Base-by-base conservation (phyloP, 176 grass and related monocot species). In the Triticum dicoccoides region DNA sequence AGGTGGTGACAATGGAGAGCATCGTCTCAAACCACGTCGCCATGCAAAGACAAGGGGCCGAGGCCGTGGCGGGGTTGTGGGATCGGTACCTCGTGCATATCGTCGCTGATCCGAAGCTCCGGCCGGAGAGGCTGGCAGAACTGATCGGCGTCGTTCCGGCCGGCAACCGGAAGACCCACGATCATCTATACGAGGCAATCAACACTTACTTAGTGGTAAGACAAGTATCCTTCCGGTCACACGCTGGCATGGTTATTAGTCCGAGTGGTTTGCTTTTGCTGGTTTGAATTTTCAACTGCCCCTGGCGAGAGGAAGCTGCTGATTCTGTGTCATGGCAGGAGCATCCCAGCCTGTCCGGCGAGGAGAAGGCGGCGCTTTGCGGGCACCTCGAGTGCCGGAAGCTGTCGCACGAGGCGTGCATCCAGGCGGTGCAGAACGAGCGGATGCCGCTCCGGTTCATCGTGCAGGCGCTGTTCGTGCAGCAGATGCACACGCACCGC, bases 401-500 rank as follows among this genome's bases (percentile, higher is more conserved):
- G 78, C 82, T 98, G 67, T 98, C 96, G 6, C 96, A 94, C 61
- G 88, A 92, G 81, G 77, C 85, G 24, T 94, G 96, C 84, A 86
- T 98, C 64, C 84, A 95, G 25, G 96, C 96, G 7, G 96, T 98
- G 77, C 93, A 95, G 73, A 95, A 98, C 84, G 92, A 95, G 66
- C 86, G 89, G 73, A 95, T 98, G 96, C 96, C 96, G 45, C 89
- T 98, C 52, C 93, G 93, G 9, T 65, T 98, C 14, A 95, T 98
- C 77, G 90, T 98, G 45, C 96, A 98, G 92, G 96, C 96, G 61
- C 86, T 98, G 44, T 98, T 95, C 84, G 82, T 95, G 38, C 96
- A 95, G 89, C 96, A 98, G 89, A 34, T 95, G 76, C 91, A 98
- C 91, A 95, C 91, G 15, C 96, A 94, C 79, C 96, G 91, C 67